Base-by-base conservation (phyloP, 352 stramenopile genomes). In the Phytopythium vexans region DNA sequence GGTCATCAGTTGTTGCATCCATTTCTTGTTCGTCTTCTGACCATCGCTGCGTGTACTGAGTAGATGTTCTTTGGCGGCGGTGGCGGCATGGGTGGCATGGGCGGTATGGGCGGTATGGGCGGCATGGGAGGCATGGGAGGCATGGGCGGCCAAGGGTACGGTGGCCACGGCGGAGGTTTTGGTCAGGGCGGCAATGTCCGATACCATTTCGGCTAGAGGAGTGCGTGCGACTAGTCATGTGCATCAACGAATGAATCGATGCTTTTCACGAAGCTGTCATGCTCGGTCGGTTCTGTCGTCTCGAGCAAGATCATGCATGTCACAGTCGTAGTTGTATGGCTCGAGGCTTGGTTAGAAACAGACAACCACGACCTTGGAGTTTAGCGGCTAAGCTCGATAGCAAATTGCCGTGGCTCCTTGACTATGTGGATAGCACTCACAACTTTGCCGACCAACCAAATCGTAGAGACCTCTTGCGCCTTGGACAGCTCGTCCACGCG, bases 21-120 rank as follows among this genome's bases (percentile, higher is more conserved):
- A 45, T 58, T 31, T 12, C 55, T 11, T 52, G 34, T 34, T 51
- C 15, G 4, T 6, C 4, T 16, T n/a, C 34, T 42, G 12, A 21
- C 5, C 21, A 11, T 31, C 35, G 16, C n/a, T 44, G 35, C 8
- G n/a, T 21, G 7, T 55, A 27, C 8, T 63, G 49, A 47, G 36
- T 71, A 89, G 77, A 92, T 92, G 82, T 92, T 92, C 69, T 92
- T 92, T 58, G 74, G 76, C 38, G 72, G 72, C 31, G 69, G 70
- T 35, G 71, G 70, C 39, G 75, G 73, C 49, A 79, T 78, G 64
- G 74, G 71, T 6, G 75, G 72, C n/a, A 73, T 72, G 59, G 69
- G 77, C 12, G 74, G 73, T n/a, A 72, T 68, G 57, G 72, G 72
- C 0, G 72, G 72, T 11, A 77, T 77, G 64, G 69, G 68, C 3